Percentiles rank a stretch among this genome's conserved stretches.
Conservation (phyloP, 2,329 filamentous ascomycete genomes). For the Trichoderma gracile region DNA sequence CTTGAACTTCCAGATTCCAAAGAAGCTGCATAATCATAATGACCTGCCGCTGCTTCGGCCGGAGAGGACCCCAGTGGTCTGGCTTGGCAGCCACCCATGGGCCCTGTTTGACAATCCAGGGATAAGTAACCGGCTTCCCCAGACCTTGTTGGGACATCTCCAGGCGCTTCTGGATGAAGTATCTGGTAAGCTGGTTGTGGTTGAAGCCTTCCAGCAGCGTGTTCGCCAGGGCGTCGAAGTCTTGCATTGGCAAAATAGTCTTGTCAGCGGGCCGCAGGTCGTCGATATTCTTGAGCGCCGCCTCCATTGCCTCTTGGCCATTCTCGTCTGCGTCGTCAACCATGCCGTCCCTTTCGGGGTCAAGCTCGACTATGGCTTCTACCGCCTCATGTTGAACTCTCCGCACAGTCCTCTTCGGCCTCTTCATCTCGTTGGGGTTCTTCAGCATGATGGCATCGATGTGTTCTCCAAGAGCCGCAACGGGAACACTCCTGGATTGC, state of each 20-base stretch:
- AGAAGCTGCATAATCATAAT: conserved; percentile 49
- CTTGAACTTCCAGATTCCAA: conserved; percentile 53
- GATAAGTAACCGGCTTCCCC: conserved; percentile 31
- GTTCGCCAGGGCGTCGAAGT: conserved; percentile 46
- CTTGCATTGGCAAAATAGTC: conserved; percentile 40
- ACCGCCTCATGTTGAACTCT: conserved; percentile 29
- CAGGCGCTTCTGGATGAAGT: conserved; percentile 36
- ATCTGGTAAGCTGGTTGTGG: conserved; percentile 46
- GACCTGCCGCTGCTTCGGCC: conserved; percentile 45
- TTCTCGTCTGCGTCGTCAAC: conserved; percentile 33
- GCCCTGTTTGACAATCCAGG: conserved; percentile 46
- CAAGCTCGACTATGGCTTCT: conserved; percentile 28
- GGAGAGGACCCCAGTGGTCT: conserved; percentile 26
- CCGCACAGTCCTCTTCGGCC: conserved; percentile 25
- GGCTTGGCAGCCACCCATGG: conserved; percentile 45
- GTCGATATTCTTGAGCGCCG: conserved; percentile 50
- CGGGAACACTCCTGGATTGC: conserved; percentile 35
- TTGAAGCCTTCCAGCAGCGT: conserved; percentile 50
- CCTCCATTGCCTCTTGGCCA: conserved; percentile 34
- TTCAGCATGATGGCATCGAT: conserved; percentile 52
- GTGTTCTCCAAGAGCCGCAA: conserved; percentile 40
- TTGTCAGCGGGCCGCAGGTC: conserved; percentile 48
- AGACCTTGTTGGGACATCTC: not conserved
- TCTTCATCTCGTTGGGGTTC: conserved; percentile 39
- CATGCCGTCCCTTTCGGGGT: conserved; percentile 37